Conservation (phyloP, 1,284 basidiomycete genomes). For the Ceratobasidium papillatum region DNA sequence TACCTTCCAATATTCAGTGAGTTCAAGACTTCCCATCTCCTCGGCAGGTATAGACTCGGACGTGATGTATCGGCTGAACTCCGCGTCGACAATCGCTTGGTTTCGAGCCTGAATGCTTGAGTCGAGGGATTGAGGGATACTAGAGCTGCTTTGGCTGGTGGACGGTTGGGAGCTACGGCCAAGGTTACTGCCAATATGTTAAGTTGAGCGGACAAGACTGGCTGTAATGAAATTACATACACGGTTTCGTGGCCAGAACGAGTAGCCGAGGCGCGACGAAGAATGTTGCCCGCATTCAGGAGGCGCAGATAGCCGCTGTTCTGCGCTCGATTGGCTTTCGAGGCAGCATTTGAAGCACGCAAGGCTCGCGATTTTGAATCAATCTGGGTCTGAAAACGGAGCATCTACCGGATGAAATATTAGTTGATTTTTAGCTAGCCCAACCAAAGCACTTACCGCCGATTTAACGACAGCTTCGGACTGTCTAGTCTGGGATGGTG, state of each 20-base stretch:
- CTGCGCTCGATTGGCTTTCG: background rate
- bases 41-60: background rate
- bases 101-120: background rate
- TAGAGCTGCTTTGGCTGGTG: background rate
- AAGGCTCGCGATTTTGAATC: background rate
- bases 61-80: background rate
- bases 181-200: background rate
- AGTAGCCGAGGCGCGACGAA: background rate
- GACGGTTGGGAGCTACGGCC: background rate
- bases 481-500: background rate
- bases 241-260: background rate
- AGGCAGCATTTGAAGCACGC: background rate
- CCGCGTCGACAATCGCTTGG: slow-evolving; percentile 1
- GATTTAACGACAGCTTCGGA: background rate
- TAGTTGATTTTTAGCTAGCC: background rate
- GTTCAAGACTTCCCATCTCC: slow-evolving; percentile 2
- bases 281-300: background rate
- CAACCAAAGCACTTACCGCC: background rate
- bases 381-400: background rate
- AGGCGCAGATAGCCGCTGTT: background rate
- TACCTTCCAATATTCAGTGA: slow-evolving; percentile 26
- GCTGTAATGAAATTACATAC: background rate
- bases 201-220: background rate
- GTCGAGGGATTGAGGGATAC: background rate
- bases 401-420: background rate